Evolutionary conservation across 352 stramenopile species (phyloP), one percentile per base, ranked within the genome.

Genomic region (Globisporangium nunn): DNA sequence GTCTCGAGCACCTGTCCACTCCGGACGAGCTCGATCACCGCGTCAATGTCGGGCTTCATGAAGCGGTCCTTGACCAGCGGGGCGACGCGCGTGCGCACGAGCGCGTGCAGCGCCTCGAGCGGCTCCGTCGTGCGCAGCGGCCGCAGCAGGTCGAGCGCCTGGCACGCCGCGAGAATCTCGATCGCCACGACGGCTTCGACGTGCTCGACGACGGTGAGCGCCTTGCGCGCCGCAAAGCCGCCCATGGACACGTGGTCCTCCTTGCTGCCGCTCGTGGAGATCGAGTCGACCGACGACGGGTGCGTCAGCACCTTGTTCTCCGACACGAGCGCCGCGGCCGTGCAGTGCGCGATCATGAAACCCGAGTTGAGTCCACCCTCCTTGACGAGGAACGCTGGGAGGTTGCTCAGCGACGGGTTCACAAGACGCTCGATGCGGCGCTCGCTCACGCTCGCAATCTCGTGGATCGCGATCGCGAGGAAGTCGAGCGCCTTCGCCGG

Each of bases 281-380:
- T 93, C 37, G 84, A 95, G 67, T 96, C 85, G 41, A 95, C 85
- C 1, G 79, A 92, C 51, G 81, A 83, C 40, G 87, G 87, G 64
- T 96, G 85, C 18, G 78, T 85, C 6, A 96, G 81, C 48, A 95
- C 84, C 60, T 95, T 95, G 75, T 96, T 96, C 66, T 96, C 87
- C 28, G 76, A 92, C 23, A 96, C 87, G 43, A 96, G 70, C 40
- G 87, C 85, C 0, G 85, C 85, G 3, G 85, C 85, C 4, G 81
- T 94, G 70, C 87, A 95, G 62, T 96, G 85, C 1, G 87, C 85
- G 64, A 96, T 96, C 87, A 96, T 96, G 67, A 96, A 96, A 29
- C 87, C 87, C 37, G 83, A 95, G 71, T 96, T 92, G 54, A 96
- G 70, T 6, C 87, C 87, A 14, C 87, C 85, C 56, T 94, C 78